Evolutionary conservation across 1,284 basidiomycete species (phyloP), one percentile per base, ranked within the genome.

Genomic region (Trametes versicolor): DNA sequence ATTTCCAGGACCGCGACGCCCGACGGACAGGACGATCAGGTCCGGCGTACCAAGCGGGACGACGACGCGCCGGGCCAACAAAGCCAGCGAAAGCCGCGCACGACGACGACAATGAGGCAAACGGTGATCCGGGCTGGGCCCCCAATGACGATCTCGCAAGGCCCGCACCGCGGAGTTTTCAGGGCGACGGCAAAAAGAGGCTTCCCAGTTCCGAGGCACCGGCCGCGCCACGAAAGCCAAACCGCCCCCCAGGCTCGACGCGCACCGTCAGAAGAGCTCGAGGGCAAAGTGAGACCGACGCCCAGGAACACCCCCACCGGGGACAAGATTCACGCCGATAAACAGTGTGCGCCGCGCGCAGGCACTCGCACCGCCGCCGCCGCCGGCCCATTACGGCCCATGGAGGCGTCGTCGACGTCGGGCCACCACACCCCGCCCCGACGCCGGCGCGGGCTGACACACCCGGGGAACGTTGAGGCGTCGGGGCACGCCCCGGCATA

Each of bases 391-490:
- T n/a, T n/a, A n/a, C n/a, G 29, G 29, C 29, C 29, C 29, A 32
- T 3, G 8, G 29, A 32, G 8, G 29, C 29, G 29, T 4, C 29
- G 29, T 32, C 29, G 8, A 3, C 29, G 29, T 32, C 29, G 29
- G 3, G 29, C 29, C 29, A 32, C 29, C 29, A 32, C 8, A 32
- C 37, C 57, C 48, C 48, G 48, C 47, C n/a, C 58, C 58, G 58
- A 59, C 49, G 49, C 36, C 57, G 37, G 48, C 48, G 57, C 45
- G 37, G 8, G 17, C 36, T 49, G 56, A 25, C 56, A 58, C 36
- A 53, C 51, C 32, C 48, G 27, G 17, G 12, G 48, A n/a, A 32
- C 34, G 51, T 53, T 10, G 36, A 36, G 51, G 51, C 51, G 51
- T 37, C 21, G 51, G 34, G 29, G 29, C 29, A 32, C 29, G 29